Percentiles rank a stretch among this genome's conserved stretches.
Evolutionary conservation across 2,329 filamentous ascomycete species (phyloP).

Genomic region (Hypoxylon sp.): DNA sequence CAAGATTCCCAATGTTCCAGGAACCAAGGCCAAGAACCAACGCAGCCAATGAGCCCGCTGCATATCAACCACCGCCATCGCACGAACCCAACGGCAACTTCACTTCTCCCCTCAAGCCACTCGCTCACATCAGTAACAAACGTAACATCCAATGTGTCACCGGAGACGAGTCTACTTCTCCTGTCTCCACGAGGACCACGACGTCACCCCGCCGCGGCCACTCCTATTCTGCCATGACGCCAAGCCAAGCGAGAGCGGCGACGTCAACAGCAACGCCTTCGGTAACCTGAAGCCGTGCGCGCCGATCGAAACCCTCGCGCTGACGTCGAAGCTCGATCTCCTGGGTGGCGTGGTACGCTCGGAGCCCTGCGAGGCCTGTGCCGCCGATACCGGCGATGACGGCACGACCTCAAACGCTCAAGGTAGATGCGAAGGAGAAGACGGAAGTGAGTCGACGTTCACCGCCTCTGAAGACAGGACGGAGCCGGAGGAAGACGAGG

Average conservation of each 20-base stretch:
- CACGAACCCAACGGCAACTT: neutral
- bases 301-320: neutral
- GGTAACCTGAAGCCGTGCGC: conserved; percentile 2
- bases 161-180: conserved; percentile 17
- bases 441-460: neutral
- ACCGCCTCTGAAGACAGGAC: neutral
- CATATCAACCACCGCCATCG: neutral
- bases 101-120: neutral
- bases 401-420: neutral
- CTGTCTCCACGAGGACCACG: conserved; percentile 29
- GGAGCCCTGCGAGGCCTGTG: conserved; percentile 12
- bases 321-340: conserved; percentile 6
- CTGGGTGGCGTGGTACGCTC: neutral
- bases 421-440: neutral
- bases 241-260: neutral
- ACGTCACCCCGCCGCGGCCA: conserved; percentile 18
- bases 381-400: neutral
- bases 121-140: neutral
- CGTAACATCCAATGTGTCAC: conserved; percentile 4
- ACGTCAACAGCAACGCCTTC: neutral
- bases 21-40: neutral
- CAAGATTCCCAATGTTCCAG: neutral
- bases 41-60: neutral
- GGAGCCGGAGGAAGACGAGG: neutral
- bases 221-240: conserved; percentile 20